Conservation (phyloP, 306 rosid species). For the Comarum palustre region DNA sequence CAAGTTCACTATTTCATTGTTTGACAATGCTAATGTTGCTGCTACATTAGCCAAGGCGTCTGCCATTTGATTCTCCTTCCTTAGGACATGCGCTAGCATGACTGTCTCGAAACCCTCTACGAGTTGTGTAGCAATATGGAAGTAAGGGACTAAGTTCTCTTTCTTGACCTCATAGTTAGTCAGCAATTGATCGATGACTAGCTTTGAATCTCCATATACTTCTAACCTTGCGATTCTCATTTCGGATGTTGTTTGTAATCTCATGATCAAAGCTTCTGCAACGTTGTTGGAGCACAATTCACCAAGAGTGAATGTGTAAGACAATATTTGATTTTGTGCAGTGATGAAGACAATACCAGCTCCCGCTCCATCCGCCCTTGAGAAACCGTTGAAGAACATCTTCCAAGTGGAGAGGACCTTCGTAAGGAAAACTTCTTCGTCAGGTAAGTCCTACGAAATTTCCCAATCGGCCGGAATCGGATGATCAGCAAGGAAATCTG, state of each 20-base stretch:
- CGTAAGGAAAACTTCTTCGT: too few species aligned
- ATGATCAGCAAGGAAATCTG: too few species aligned
- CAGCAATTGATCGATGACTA: neutral
- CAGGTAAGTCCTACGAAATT: too few species aligned
- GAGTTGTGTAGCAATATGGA: neutral
- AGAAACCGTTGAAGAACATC: too few species aligned
- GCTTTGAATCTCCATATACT: neutral
- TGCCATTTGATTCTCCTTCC: neutral
- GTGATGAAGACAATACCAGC: neutral
- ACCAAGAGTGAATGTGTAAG: neutral
- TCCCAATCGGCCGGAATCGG: too few species aligned
- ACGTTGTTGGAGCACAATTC: neutral
- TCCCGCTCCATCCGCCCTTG: fast-evolving
- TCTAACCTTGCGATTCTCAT: neutral
- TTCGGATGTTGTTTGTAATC: neutral
- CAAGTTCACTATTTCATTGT: neutral
- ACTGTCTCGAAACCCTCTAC: neutral
- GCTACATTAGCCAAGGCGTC: neutral
- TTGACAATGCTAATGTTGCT: neutral
- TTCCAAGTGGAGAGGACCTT: too few species aligned
- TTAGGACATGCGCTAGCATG: too few species aligned
- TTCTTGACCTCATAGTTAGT: neutral
- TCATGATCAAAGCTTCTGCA: neutral
- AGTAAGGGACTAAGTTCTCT: neutral
- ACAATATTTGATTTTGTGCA: neutral